Evolutionary conservation across 352 stramenopile species (phyloP).

Genomic region (Phytophthora pseudosyringae): DNA sequence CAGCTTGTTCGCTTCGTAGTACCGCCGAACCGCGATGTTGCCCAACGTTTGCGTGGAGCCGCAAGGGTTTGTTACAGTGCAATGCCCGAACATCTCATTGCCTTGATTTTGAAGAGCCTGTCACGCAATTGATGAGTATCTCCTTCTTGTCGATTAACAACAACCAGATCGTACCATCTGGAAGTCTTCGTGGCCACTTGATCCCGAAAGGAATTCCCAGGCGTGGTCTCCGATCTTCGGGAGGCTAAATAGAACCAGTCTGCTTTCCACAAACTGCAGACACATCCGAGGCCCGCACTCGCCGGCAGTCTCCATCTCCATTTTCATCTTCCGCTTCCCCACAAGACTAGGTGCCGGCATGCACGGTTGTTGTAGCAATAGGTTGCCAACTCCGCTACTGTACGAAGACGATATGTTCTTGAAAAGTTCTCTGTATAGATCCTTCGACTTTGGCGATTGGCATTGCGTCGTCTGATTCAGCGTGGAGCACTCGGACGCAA

Average conservation of each 20-base stretch:
- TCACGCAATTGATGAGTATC: slow-evolving; percentile 7
- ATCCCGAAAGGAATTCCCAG: slow-evolving; percentile 50
- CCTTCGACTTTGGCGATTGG: slow-evolving; percentile 21
- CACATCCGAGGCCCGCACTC: slow-evolving; percentile 43
- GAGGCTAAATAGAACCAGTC: slow-evolving; percentile 43
- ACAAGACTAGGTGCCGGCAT: slow-evolving; percentile 28
- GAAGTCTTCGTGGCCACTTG: slow-evolving; percentile 35
- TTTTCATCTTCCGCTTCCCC: slow-evolving; percentile 49
- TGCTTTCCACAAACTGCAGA: slow-evolving; percentile 56
- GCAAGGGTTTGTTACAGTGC: slow-evolving; percentile 40
- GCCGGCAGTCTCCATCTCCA: slow-evolving; percentile 50
- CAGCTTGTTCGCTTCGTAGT: slow-evolving; percentile 48
- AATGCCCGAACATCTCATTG: slow-evolving; percentile 56
- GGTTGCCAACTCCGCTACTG: slow-evolving; percentile 10
- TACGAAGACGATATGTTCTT: slow-evolving; percentile 44
- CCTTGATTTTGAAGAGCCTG: slow-evolving; percentile 51
- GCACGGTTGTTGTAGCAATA: slow-evolving; percentile 43
- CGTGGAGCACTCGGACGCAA: slow-evolving; percentile 2
- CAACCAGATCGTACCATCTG: slow-evolving; percentile 36
- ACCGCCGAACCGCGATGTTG: slow-evolving; percentile 56
- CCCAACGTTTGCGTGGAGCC: slow-evolving; percentile 40
- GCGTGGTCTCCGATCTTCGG: slow-evolving; percentile 38
- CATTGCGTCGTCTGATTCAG: background rate
- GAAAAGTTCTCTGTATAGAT: slow-evolving; percentile 52
- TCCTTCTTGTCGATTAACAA: background rate